Evolutionary conservation across 2,329 filamentous ascomycete species (phyloP).

Genomic region (Lasiodiplodia citricola): DNA sequence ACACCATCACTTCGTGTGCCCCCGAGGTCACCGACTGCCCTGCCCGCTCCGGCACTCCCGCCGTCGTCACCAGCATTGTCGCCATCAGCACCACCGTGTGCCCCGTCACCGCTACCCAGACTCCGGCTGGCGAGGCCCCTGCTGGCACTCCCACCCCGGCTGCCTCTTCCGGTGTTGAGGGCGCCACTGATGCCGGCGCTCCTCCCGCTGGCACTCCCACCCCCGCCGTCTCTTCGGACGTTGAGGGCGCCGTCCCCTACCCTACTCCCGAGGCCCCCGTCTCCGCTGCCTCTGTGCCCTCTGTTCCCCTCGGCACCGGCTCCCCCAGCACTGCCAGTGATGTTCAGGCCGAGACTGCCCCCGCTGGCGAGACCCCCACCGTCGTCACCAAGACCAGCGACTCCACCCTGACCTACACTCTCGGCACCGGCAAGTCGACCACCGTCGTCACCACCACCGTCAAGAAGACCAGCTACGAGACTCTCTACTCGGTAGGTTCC

Average conservation of each 20-base stretch:
- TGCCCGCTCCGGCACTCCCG: conserved; percentile 25
- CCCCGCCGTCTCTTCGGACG: conserved; percentile 9
- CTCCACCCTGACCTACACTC: conserved; percentile 40
- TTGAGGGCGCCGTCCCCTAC: conserved; percentile 25
- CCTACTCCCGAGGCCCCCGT: conserved; percentile 25
- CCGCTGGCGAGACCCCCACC: conserved; percentile 27
- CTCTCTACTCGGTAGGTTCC: conserved; percentile 27
- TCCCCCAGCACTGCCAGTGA: conserved; percentile 15
- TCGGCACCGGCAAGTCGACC: conserved; percentile 47
- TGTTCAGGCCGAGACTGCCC: conserved; percentile 10
- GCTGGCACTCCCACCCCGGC: conserved; percentile 2
- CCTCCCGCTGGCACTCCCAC: conserved; percentile 10
- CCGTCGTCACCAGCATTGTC: conserved; percentile 28
- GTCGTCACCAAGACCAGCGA: conserved; percentile 23
- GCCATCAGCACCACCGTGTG: conserved; percentile 49
- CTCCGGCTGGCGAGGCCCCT: conserved; percentile 33
- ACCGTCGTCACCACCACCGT: conserved; percentile 54
- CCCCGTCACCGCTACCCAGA: conserved; percentile 42
- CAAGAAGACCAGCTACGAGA: conserved; percentile 46
- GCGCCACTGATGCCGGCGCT: conserved; percentile 3
- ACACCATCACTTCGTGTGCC: conserved; percentile 26
- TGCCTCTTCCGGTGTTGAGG: conserved; percentile 33
- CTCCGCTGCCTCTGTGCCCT: conserved; percentile 24
- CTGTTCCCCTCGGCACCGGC: conserved; percentile 32
- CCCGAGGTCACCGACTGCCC: conserved; percentile 29